Conservation (phyloP, 139 green algal genomes). For the Chlorella sp. region DNA sequence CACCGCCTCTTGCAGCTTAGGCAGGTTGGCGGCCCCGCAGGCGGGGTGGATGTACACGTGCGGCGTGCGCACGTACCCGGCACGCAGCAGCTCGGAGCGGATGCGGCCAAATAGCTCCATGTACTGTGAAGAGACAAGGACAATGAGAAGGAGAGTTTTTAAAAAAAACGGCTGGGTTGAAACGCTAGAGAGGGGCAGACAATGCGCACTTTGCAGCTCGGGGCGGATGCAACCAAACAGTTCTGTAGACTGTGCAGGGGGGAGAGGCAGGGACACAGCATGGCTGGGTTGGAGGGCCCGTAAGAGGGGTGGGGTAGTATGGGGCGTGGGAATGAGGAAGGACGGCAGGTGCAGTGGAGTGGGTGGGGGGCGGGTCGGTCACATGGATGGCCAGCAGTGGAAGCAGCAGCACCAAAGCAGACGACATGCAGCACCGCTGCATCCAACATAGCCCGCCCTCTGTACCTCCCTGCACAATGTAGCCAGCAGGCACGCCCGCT, state of each 20-base stretch:
- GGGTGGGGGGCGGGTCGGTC: too few relatives aligned
- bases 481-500: too few relatives aligned
- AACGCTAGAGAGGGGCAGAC: not conserved
- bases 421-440: too few relatives aligned
- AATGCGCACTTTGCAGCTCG: not conserved
- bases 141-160: not conserved
- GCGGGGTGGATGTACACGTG: slow-evolving; percentile 62
- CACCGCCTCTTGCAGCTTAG: slow-evolving; percentile 32
- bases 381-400: too few relatives aligned
- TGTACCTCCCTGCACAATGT: too few relatives aligned
- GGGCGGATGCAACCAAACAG: too few relatives aligned
- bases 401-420: too few relatives aligned
- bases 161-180: not conserved
- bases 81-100: slow-evolving; percentile 63
- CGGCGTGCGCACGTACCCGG: slow-evolving; percentile 55
- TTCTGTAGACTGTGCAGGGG: too few relatives aligned
- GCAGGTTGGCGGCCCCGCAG: not conserved
- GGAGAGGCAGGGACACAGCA: not conserved
- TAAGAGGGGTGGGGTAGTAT: not conserved
- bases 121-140: slow-evolving; percentile 47
- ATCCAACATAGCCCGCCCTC: too few relatives aligned
- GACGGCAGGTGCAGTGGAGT: too few relatives aligned
- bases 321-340: too few relatives aligned
- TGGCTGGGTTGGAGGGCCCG: not conserved
- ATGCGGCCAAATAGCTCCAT: slow-evolving; percentile 68